Evolutionary conservation across 805 yeast species (phyloP).

Genomic region (Lipomyces anomalus): DNA sequence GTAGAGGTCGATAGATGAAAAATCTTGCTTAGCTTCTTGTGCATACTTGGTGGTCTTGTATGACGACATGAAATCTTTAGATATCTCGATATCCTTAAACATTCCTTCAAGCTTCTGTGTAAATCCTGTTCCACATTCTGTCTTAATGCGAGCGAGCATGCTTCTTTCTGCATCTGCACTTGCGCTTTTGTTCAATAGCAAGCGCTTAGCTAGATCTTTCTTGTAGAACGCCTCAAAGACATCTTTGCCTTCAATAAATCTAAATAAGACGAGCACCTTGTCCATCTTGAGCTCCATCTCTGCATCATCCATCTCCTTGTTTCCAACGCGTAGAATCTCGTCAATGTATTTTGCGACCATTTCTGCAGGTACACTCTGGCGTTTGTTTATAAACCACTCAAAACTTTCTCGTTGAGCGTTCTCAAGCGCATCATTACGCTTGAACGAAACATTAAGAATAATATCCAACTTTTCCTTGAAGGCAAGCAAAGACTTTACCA

Average conservation of each 20-base stretch:
- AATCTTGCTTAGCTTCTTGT: constrained; percentile 16
- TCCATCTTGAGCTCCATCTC: constrained; percentile 45
- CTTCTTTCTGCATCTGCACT: constrained; percentile 62
- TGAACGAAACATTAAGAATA: constrained; percentile 9
- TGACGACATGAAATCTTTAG: constrained; percentile 42
- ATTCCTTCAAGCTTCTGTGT: constrained; percentile 78
- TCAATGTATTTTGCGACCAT: constrained; percentile 31
- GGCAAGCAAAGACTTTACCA: constrained; percentile 20
- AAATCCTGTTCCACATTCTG: constrained; percentile 73
- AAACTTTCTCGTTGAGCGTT: constrained; percentile 23
- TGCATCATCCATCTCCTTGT: constrained; percentile 37
- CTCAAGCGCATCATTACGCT: constrained; percentile 13
- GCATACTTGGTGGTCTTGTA: constrained; percentile 16
- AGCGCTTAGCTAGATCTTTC: constrained; percentile 77
- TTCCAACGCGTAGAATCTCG: constrained; percentile 27
- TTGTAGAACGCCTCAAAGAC: constrained; percentile 79
- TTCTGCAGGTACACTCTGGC: constrained; percentile 28
- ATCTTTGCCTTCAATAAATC: constrained; percentile 74
- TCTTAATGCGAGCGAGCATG: constrained; percentile 60
- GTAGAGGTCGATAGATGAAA: constrained; percentile 23
- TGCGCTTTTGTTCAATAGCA: constrained; percentile 45
- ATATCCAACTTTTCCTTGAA: constrained; percentile 17
- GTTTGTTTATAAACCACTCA: constrained; percentile 24
- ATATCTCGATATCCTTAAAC: constrained; percentile 70
- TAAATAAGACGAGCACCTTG: constrained; percentile 55